Conservation (phyloP, 2,329 filamentous ascomycete genomes). For the Xylariaceae sp. region DNA sequence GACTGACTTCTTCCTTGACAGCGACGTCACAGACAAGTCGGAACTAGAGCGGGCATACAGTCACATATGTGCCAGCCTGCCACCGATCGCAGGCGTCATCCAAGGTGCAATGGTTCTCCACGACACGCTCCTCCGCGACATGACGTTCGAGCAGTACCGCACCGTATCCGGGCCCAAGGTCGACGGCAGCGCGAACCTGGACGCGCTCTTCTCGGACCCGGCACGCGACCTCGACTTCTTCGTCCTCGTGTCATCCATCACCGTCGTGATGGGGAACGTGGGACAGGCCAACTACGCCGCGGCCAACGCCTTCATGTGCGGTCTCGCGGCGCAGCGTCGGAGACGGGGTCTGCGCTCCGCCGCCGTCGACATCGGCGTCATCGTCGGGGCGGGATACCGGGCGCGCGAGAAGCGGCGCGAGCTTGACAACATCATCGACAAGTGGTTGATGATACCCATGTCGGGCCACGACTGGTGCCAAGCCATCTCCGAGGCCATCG, state of each 20-base stretch:
- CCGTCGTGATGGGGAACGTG: conserved; percentile 24
- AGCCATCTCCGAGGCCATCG: conserved; percentile 31
- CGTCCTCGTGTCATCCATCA: conserved; percentile 29
- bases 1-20: background rate
- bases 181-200: conserved; percentile 10
- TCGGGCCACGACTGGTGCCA: conserved; percentile 33
- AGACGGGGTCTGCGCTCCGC: conserved; percentile 29
- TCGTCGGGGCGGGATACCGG: conserved; percentile 26
- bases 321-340: conserved; percentile 29
- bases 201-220: conserved; percentile 1
- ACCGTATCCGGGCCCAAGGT: conserved; percentile 20
- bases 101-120: conserved; percentile 24
- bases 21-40: conserved; percentile 17
- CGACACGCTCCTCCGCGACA: conserved; percentile 18
- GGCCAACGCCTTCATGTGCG: conserved; percentile 35
- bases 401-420: background rate
- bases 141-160: conserved; percentile 15
- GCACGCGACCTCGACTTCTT: conserved; percentile 34
- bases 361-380: conserved; percentile 33
- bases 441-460: conserved; percentile 24
- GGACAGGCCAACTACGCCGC: conserved; percentile 35
- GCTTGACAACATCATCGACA: conserved; percentile 22
- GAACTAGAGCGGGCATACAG: conserved; percentile 4
- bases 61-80: conserved; percentile 2
- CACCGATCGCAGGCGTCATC: conserved; percentile 20